Evolutionary conservation across 2,329 filamentous ascomycete species (phyloP), one percentile per base, ranked within the genome.

Genomic region (Malbranchea zuffiana): DNA sequence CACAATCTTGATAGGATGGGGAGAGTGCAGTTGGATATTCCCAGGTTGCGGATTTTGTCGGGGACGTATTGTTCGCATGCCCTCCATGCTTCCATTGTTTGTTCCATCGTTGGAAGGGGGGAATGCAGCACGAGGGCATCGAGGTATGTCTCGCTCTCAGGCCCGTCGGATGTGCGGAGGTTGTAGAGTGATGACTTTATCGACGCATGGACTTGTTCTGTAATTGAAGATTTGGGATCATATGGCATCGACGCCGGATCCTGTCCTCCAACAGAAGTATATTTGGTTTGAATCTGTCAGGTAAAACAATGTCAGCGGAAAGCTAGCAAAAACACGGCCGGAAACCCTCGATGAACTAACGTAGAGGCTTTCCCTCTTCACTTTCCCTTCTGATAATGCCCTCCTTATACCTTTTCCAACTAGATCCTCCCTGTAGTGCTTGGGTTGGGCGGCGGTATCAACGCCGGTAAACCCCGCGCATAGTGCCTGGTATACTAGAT

Each of bases 381-480:
- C 61, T n/a, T 72, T 56, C 1, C 74, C 74, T 20, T 77, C 69
- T 5, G 58, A 48, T 35, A 83, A 69, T 23, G 77, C 76, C 37
- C 67, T 65, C 41, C 72, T 66, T 32, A 90, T 66, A 2, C 78
- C 83, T 17, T 72, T 67, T 2, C 76, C 82, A 1, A 84, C 80
- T 5, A 80, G 66, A 37, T 71, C 62, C 57, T 92, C 84, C 46
- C 77, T 71, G 56, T 90, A 90, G 60, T 88, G 82, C 43, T 73
- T 74, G 2, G 82, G 82, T 57, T 86, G 81, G 11, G 79, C 80
- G 6, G 82, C 82, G 0, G 83, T 88, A 52, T 90, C 83, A 42
- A 90, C 62, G 31, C 67, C 80, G 20, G 75, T 69, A 49, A 88
- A 90, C 4, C 83, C 82, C 29, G 72, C 63, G 29, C 66, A 66